Conservation (phyloP, 1,284 basidiomycete genomes). For the Cryptococcus amylolentus region DNA sequence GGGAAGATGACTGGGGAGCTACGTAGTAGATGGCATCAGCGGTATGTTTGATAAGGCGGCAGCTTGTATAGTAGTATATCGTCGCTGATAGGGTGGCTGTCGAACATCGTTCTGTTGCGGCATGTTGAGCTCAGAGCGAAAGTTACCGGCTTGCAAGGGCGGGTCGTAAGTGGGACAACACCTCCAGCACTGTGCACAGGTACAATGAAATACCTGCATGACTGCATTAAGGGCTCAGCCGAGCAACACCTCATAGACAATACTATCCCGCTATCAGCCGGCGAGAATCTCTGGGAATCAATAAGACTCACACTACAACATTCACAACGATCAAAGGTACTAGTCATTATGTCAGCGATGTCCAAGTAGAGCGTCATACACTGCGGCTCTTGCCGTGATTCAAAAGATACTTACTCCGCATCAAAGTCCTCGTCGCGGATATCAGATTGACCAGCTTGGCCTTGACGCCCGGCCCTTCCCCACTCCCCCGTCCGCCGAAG, state of each 20-base stretch:
- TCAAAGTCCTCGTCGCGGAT: slow-evolving; percentile 84
- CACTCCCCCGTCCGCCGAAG: slow-evolving; percentile 40
- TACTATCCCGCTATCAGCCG: slow-evolving; percentile 40
- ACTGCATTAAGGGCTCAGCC: slow-evolving; percentile 47
- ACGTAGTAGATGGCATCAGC: too few species aligned
- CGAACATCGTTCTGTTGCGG: too few species aligned
- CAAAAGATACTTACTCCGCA: slow-evolving; percentile 70
- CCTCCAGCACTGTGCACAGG: too few species aligned
- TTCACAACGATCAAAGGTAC: slow-evolving; percentile 85
- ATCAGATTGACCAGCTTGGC: slow-evolving; percentile 85
- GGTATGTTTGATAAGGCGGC: too few species aligned
- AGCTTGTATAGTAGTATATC: too few species aligned
- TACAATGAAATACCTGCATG: too few species aligned
- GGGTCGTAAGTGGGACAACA: too few species aligned
- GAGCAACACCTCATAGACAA: slow-evolving; percentile 72
- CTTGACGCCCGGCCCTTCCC: slow-evolving; percentile 70
- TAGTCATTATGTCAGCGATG: slow-evolving; percentile 37
- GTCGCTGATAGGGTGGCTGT: too few species aligned
- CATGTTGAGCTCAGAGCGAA: too few species aligned
- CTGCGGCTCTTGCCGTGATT: not conserved
- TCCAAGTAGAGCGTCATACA: not conserved
- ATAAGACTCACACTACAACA: slow-evolving; percentile 57
- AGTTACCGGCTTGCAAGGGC: too few species aligned
- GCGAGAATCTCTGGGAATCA: not conserved
- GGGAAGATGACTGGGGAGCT: too few species aligned